Evolutionary conservation across 176 grass and related monocot genomes (phyloP).

Genomic region (Triticum monococcum): DNA sequence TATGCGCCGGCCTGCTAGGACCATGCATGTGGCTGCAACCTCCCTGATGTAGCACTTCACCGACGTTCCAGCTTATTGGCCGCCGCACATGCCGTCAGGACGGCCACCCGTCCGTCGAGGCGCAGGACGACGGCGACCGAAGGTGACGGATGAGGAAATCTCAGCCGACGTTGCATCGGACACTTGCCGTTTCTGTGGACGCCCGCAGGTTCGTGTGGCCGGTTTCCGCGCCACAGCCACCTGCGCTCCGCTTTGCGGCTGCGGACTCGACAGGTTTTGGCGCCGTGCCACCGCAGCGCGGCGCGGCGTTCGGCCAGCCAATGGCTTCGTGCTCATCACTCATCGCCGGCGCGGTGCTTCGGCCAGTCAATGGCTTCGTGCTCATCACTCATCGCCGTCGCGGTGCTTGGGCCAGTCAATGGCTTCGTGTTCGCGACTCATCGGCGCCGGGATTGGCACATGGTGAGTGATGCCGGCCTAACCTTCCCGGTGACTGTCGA

Average conservation of each 20-base stretch:
- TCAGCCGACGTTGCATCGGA: neutral
- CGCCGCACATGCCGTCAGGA: neutral
- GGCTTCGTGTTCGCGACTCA: too few species aligned
- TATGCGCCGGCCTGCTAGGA: neutral
- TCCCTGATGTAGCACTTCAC: neutral
- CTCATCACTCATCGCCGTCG: neutral
- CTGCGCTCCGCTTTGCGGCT: slow-evolving; percentile 8
- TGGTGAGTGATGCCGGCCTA: slow-evolving; percentile 14
- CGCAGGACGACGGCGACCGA: neutral
- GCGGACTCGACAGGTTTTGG: neutral
- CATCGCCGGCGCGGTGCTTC: neutral
- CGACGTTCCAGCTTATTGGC: neutral
- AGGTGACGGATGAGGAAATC: neutral
- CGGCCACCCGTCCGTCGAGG: neutral
- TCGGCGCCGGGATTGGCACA: neutral
- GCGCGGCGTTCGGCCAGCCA: neutral
- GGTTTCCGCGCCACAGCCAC: neutral
- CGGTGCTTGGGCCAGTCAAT: too few species aligned
- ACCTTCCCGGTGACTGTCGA: neutral
- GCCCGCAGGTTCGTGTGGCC: slow-evolving; percentile 19
- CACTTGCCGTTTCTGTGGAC: slow-evolving; percentile 31
- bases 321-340: neutral
- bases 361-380: neutral
- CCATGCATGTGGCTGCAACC: neutral
- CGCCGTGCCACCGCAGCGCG: neutral